Percentiles rank a stretch among this genome's conserved stretches.
Evolutionary conservation across 192 early-diverging fungal species (phyloP).

Genomic region (Linderina pennispora): DNA sequence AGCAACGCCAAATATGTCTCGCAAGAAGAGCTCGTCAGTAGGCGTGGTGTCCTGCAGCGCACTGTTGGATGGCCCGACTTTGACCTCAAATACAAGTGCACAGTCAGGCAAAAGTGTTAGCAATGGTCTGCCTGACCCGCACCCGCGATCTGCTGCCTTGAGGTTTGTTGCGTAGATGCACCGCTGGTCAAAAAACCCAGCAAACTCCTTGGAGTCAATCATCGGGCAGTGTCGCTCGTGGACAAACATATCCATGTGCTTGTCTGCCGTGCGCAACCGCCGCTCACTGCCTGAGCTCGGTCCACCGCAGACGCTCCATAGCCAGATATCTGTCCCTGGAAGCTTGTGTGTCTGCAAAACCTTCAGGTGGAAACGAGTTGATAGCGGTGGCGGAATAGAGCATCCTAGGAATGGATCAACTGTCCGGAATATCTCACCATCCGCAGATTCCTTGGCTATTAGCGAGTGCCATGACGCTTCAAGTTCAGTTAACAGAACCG

Average conservation of each 20-base stretch:
- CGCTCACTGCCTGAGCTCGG: slow-evolving; percentile 8
- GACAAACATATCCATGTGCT: slow-evolving; percentile 23
- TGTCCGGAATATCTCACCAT: slow-evolving; percentile 13
- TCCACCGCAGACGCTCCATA: slow-evolving; percentile 30
- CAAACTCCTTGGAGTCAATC: slow-evolving; percentile 28
- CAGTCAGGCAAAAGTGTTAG: slow-evolving; percentile 28
- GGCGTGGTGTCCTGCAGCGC: slow-evolving; percentile 5
- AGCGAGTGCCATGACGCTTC: slow-evolving; percentile 27
- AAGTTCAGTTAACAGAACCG: slow-evolving; percentile 31
- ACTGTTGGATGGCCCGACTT: slow-evolving; percentile 11
- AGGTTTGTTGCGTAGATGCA: slow-evolving; percentile 22
- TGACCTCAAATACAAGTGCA: slow-evolving; percentile 29
- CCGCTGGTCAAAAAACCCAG: slow-evolving; percentile 19
- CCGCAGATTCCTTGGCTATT: slow-evolving; percentile 10
- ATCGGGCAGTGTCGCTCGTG: slow-evolving; percentile 41
- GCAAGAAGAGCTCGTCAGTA: slow-evolving; percentile 23
- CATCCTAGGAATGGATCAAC: slow-evolving; percentile 21
- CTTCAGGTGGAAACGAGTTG: slow-evolving; percentile 13
- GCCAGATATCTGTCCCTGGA: slow-evolving; percentile 21
- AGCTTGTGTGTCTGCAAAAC: slow-evolving; percentile 13
- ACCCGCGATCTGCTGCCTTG: slow-evolving; percentile 19
- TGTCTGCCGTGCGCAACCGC: slow-evolving; percentile 2
- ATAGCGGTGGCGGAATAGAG: slow-evolving; percentile 8
- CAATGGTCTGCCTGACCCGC: slow-evolving; percentile 4
- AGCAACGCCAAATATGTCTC: slow-evolving; percentile 24